A percentile compares a stretch with the other conserved stretches of the same genome.
phyloP scores from a whole-genome alignment of 2,329 filamentous ascomycete genomes.

The Xylariaceae sp. region DNA sequence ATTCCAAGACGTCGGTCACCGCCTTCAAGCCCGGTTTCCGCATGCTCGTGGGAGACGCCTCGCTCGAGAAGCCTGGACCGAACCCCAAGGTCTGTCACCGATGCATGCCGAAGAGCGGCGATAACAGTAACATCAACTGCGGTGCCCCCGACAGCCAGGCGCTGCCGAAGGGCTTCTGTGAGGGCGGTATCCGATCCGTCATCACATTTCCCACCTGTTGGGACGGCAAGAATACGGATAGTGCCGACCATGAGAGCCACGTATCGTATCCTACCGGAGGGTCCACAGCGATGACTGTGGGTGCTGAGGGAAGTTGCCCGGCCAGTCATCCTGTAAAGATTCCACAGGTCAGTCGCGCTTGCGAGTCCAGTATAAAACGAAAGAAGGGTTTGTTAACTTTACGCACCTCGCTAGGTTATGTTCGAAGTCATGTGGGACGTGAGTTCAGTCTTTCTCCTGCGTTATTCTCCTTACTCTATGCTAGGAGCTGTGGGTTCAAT shows the following conservation, averaged over 20 bases:
- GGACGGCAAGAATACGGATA: conserved; percentile 47
- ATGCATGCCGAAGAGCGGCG: conserved; percentile 24
- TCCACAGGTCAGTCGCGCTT: conserved; percentile 58
- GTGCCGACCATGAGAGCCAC: conserved; percentile 44
- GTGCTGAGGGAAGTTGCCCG: conserved; percentile 40
- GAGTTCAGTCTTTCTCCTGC: conserved; percentile 11
- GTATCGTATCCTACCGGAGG: conserved; percentile 41
- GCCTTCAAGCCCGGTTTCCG: conserved; percentile 42
- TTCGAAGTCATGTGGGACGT: conserved; percentile 51
- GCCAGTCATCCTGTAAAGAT: conserved; percentile 47
- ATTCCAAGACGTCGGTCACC: conserved; percentile 32
- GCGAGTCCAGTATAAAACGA: too few species aligned
- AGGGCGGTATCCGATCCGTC: conserved; percentile 43
- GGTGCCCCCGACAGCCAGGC: conserved; percentile 37
- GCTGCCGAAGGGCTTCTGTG: conserved; percentile 48
- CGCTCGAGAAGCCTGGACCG: conserved; percentile 11
- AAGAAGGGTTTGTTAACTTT: too few species aligned
- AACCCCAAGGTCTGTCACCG: conserved; percentile 34
- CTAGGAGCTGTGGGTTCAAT: too few species aligned
- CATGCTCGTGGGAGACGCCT: conserved; percentile 40
- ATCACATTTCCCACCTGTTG: conserved; percentile 54
- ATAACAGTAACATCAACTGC: conserved; percentile 27
- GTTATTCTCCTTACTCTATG: too few species aligned
- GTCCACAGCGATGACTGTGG: conserved; percentile 26
- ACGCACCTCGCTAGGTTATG: too few species aligned